phyloP scores from a whole-genome alignment of 208 protist species.

The Trypanosoma cruzi region DNA sequence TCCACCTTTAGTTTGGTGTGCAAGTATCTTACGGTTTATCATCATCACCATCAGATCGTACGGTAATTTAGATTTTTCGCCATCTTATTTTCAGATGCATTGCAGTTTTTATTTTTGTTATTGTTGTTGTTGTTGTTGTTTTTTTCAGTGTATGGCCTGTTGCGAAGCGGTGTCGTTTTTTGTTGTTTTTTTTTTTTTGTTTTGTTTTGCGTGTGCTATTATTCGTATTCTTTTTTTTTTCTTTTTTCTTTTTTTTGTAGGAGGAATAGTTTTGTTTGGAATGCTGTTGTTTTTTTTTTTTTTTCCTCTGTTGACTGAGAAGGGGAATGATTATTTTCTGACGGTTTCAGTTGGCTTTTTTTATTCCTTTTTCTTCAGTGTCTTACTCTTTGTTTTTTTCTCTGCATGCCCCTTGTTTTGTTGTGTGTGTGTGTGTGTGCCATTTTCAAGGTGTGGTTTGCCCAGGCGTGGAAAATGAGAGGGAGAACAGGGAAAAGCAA shows the following conservation, averaged over 20 bases:
- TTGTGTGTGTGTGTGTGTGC: neutral
- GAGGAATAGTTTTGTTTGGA: neutral
- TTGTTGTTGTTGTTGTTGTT: too few relatives aligned
- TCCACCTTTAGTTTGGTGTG: neutral
- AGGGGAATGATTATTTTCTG: neutral
- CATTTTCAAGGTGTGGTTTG: neutral
- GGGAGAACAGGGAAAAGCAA: neutral
- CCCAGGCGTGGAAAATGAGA: neutral
- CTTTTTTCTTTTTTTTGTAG: neutral
- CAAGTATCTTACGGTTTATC: neutral
- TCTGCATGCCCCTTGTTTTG: neutral
- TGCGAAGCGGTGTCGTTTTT: neutral
- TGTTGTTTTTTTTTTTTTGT: constrained; percentile 14
- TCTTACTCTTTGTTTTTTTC: neutral
- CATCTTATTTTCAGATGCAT: neutral
- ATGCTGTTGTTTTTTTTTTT: neutral
- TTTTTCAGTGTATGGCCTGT: constrained; percentile 12
- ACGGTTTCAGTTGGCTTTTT: neutral
- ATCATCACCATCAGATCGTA: neutral
- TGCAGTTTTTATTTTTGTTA: constrained; percentile 8
- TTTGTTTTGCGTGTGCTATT: neutral
- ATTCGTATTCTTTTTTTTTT: neutral
- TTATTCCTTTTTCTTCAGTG: neutral
- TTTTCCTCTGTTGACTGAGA: neutral
- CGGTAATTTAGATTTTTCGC: neutral